Percentiles rank a stretch among this genome's conserved stretches.
These are phyloP conservation scores for Nicotiana undulata DNA, from an alignment of 257 asterid genomes.

Conservation along the genomic window DNA sequence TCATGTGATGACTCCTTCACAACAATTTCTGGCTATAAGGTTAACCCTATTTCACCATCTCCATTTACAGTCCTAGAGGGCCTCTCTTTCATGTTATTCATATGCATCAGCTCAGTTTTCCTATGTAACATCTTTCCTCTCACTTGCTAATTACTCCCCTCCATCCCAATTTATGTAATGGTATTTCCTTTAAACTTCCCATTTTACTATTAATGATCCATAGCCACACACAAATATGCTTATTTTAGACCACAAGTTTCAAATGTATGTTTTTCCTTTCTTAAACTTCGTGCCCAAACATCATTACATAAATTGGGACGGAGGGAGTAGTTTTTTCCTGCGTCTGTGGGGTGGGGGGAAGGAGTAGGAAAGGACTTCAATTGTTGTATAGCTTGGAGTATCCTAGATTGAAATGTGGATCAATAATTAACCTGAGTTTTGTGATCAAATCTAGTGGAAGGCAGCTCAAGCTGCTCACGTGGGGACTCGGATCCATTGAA, in stretches of 20 bases:
- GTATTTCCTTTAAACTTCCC: too few species aligned
- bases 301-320: too few species aligned
- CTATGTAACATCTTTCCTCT: not conserved
- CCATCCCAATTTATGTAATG: too few species aligned
- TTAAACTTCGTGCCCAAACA: too few species aligned
- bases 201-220: too few species aligned
- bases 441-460: constrained; percentile 24
- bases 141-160: not conserved
- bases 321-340: too few species aligned
- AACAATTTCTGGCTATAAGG: not conserved
- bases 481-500: constrained; percentile 22
- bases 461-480: constrained; percentile 30
- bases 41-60: not conserved
- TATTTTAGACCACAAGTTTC: too few species aligned
- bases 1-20: not conserved
- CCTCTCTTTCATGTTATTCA: not conserved
- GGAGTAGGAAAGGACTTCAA: not conserved
- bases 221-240: too few species aligned
- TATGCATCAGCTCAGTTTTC: not conserved
- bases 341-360: not conserved
- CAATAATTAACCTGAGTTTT: constrained; percentile 35
- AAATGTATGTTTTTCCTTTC: not conserved
- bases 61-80: not conserved
- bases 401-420: not conserved
- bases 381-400: not conserved